phyloP scores from a whole-genome alignment of 345 rosid genomes.

The Populus euphratica region DNA sequence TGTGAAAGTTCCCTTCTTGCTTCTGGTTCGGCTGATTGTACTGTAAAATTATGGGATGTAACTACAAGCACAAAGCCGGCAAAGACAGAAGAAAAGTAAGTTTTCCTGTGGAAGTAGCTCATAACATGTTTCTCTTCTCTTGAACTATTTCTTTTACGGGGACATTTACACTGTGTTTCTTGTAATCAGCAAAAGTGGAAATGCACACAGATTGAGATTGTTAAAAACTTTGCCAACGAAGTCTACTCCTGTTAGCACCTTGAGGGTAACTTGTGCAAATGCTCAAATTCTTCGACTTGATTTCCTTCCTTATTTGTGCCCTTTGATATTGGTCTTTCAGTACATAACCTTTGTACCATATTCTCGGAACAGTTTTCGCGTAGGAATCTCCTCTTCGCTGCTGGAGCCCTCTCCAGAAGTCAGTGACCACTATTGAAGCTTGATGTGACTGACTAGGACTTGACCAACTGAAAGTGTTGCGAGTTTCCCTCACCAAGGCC shows the following conservation, averaged over 20 bases:
- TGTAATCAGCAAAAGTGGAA: slow-evolving; percentile 58
- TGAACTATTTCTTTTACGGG: background rate
- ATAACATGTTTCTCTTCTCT: background rate
- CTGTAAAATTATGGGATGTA: slow-evolving; percentile 88
- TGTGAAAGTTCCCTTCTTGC: slow-evolving; percentile 93
- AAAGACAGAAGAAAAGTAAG: slow-evolving; percentile 56
- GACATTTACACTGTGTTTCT: background rate
- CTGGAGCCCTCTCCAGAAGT: slow-evolving; percentile 68
- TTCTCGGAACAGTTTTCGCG: slow-evolving; percentile 59
- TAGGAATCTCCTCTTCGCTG: slow-evolving; percentile 81
- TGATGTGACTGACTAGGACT: background rate
- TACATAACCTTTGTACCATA: background rate
- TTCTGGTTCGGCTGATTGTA: slow-evolving; percentile 96
- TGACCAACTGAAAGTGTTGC: background rate
- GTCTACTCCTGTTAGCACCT: slow-evolving; percentile 68
- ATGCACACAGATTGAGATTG: slow-evolving; percentile 62
- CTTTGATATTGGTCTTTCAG: background rate
- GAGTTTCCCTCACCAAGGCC: background rate
- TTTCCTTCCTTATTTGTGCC: background rate
- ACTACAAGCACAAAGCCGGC: slow-evolving; percentile 59
- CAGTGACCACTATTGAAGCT: background rate
- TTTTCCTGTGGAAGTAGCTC: background rate
- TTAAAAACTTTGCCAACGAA: slow-evolving; percentile 83
- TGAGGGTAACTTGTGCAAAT: slow-evolving; percentile 41
- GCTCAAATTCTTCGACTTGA: background rate